These are phyloP conservation scores for Luffa acutangula DNA, from an alignment of 306 rosid species.

Conservation along the genomic window DNA sequence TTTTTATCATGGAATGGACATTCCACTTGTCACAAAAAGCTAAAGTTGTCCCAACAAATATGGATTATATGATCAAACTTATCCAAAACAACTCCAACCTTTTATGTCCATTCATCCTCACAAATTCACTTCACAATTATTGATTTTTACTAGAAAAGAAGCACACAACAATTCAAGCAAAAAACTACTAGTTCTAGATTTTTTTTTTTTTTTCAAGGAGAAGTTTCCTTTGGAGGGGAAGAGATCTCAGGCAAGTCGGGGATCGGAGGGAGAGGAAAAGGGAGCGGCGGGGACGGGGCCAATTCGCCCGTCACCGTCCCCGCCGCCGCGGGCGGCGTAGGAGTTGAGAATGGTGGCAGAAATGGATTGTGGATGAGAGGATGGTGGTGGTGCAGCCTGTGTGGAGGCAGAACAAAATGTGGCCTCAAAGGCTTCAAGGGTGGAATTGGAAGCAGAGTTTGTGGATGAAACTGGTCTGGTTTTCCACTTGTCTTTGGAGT, in stretches of 20 bases:
- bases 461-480: background rate
- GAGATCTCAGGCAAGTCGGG: constrained; percentile 23
- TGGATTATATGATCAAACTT: background rate
- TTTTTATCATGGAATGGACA: background rate
- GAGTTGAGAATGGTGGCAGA: constrained; percentile 37
- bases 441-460: constrained; percentile 2
- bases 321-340: constrained; percentile 34
- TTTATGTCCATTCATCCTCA: background rate
- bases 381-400: background rate
- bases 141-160: background rate
- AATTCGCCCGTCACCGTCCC: background rate
- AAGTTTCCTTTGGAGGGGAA: background rate
- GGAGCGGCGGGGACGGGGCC: constrained; percentile 37
- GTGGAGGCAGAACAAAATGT: constrained; percentile 14
- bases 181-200: background rate
- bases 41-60: background rate
- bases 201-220: background rate
- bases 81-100: background rate
- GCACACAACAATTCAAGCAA: background rate
- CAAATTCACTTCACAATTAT: background rate
- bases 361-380: constrained; percentile 36
- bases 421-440: constrained; percentile 36
- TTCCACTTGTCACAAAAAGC: background rate
- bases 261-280: constrained; percentile 26
- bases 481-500: background rate